Evolutionary conservation across 2,329 filamentous ascomycete genomes (phyloP), one percentile per base, ranked within the genome.

Genomic region (Alternaria longipes): DNA sequence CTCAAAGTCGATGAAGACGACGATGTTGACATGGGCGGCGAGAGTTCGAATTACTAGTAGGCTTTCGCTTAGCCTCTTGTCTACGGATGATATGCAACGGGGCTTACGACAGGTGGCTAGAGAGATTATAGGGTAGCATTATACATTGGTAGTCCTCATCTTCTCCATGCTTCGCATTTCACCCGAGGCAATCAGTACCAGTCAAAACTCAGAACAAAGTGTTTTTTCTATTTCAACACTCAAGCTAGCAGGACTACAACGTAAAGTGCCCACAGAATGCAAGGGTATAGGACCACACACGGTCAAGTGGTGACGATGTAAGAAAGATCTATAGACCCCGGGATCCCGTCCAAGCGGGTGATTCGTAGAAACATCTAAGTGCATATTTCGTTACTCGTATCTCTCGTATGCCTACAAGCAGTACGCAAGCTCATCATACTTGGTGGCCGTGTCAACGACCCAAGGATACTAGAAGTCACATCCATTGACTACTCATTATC

Each of bases 401-500:
- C 51, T 42, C 56, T 38, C 26, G 12, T 34, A 36, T 42, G 26
- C 50, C 42, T 42, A n/a, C 18, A n/a, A 32, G 28, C 16, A 22
- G 5, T 18, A 34, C 20, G 20, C 34, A 18, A 36, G 20, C 18
- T 32, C 46, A 4, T 36, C 20, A 22, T 50, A 3, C 30, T 5
- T 18, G 20, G 5, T 40, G 36, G 36, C n/a, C 36, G 36, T 18
- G 8, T 18, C 36, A 18, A 40, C n/a, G n/a, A 40, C n/a, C 36
- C 7, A 8, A 8, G 36, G 36, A 20, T 40, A 20, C n/a, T n/a
- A n/a, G n/a, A 20, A 20, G 36, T 40, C 36, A 40, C 3, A 20
- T 40, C 5, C n/a, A 9, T n/a, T 14, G 30, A 36, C 36, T 63
- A 65, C 38, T 65, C 63, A n/a, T 44, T 56, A n/a, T 78, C 76